Base-by-base conservation (phyloP, 306 rosid genomes). In the Hylodesmum podocarpum region DNA sequence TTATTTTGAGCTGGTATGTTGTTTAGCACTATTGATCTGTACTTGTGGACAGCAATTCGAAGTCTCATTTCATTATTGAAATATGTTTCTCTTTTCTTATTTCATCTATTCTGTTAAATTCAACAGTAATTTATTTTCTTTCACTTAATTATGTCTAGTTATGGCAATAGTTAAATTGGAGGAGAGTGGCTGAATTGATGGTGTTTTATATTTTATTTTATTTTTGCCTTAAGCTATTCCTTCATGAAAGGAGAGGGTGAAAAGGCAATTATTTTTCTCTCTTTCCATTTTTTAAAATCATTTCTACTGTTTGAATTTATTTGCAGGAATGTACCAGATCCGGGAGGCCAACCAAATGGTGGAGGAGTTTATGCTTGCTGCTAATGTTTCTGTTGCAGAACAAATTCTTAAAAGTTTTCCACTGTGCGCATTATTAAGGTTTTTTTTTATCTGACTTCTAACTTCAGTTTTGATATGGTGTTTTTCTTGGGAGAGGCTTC, bases 301-400 rank as follows among this genome's bases (percentile, higher is more conserved):
- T 50, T 70, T 75, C 13, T 67, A 21, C 46, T 61, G 37, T n/a
- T 66, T 77, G 37, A 61, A 25, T 75, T 80, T 70, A 78, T 64
- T 75, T 75, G 57, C 86, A 95, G 98, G 99, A 58, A 95, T 95
- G 94, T 95, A 95, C 84, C 98, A 95, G 86, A 95, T 95, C 76
- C 88, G 97, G 73, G 99, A 95, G 87, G 97, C 99, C 77, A 95
- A 95, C 79, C 98, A 95, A 88, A 92, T 95, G 99, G 98, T 95
- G 65, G 99, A 95, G 91, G 99, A 95, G 90, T 95, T 95, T 84
- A 95, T 95, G 99, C 99, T 95, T 87, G 94, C 99, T 40, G 99
- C 99, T 72, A 92, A 95, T 79, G 90, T 95, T 81, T 89, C 99
- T 3, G 98, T 95, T 57, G 97, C 99, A 8, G 87, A 88, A 79